These are phyloP conservation scores for Lasiosphaeria ovina DNA, from an alignment of 495 filamentous ascomycete genomes.

Conservation along the genomic window DNA sequence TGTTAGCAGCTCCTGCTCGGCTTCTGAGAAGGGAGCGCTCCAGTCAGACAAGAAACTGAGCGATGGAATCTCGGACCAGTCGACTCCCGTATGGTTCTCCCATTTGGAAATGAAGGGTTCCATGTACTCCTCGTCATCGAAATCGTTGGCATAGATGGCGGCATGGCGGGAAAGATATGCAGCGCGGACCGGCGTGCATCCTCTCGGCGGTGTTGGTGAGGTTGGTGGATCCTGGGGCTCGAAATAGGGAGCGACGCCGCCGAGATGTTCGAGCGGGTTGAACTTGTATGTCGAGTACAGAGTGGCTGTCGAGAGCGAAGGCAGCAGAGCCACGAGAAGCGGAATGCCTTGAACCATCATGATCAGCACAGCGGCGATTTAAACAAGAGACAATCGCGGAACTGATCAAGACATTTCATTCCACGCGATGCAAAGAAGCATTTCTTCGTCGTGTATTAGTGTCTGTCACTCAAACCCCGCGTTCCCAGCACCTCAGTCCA, in stretches of 20 bases:
- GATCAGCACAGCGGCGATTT: not conserved
- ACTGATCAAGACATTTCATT: too few relatives aligned
- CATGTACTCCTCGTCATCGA: constrained; percentile 47
- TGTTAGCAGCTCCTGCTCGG: constrained; percentile 43
- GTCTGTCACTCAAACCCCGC: too few relatives aligned
- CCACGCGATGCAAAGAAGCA: too few relatives aligned
- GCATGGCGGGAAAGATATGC: constrained; percentile 48
- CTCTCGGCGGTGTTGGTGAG: constrained; percentile 35
- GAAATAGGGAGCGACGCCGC: constrained; percentile 49
- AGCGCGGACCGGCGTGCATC: constrained; percentile 41
- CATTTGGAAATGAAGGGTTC: constrained; percentile 46
- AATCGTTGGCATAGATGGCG: constrained; percentile 51
- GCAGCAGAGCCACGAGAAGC: not conserved
- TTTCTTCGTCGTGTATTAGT: too few relatives aligned
- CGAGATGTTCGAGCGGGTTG: constrained; percentile 48
- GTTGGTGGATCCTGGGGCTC: constrained; percentile 45
- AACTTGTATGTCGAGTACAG: constrained; percentile 41
- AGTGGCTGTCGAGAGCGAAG: constrained; percentile 8
- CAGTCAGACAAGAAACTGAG: constrained; percentile 42
- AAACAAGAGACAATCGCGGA: not conserved
- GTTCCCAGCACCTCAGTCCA: too few relatives aligned
- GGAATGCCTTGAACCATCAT: not conserved
- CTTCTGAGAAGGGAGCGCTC: constrained; percentile 41
- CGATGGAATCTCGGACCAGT: constrained; percentile 37
- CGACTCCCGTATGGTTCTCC: constrained; percentile 37